Evolutionary conservation across 768 basidiomycete genomes (phyloP), one percentile per base, ranked within the genome.

Genomic region (Peribolospora baueri): DNA sequence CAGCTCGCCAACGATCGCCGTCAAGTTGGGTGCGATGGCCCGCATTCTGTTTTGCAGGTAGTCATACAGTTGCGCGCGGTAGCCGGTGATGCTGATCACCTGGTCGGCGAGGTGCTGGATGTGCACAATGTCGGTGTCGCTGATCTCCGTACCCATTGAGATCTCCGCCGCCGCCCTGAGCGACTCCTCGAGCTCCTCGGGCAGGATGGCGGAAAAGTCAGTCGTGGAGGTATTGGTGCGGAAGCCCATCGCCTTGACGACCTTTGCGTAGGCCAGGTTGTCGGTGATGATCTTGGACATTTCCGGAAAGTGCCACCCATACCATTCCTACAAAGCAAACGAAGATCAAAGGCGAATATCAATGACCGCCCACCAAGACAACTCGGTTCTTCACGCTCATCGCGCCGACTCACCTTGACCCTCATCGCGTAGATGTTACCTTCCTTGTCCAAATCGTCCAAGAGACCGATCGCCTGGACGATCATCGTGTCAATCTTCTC

Each of bases 401-500:
- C 47, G 11, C 50, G 37, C 3, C 42, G 55, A 58, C 74, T 42
- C 56, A 90, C 90, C 76, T 98, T 98, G 49, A 91, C 86, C 64
- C 93, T 78, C 93, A 98, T 98, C 10, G 90, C 77, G 66, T 98
- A 98, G 53, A 97, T 93, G 71, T 98, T 98, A 69, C 95, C 87
- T 68, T 97, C 91, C 74, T 95, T 97, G 76, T 97, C 91, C 64
- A 95, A 81, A 65, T 95, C 90, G 71, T 97, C 91, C 63, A 93
- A 83, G 56, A 95, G 80, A 4, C 90, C 84, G 66, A 97, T 95
- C 5, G 93, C 93, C 70, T 98, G 93, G 13, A 97, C 83, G 56
- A 98, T 83, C 93, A 98, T 98, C 6, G 90, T 95, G 66, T 98
- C 93, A 50, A 98, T 90, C 70, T 97, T 97, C 72, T 97, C 93